Evolutionary conservation across 2,329 filamentous ascomycete genomes (phyloP).

Genomic region (Paecilomyces dactylethromorphus): DNA sequence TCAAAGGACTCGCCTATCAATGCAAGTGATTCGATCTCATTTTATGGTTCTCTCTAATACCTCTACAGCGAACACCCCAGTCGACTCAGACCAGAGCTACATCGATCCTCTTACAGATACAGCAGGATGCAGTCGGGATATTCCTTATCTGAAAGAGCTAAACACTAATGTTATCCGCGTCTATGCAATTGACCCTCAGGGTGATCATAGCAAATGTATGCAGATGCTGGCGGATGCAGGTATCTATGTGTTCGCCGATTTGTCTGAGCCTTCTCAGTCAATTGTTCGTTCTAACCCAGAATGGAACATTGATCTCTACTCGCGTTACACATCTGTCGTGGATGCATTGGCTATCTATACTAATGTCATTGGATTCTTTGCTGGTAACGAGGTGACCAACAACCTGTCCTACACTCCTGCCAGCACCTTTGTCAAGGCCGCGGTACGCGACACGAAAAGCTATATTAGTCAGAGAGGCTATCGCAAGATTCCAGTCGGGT

Average conservation of each 20-base stretch:
- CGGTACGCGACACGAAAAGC: conserved; percentile 58
- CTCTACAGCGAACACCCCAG: conserved; percentile 53
- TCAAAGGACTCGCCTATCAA: conserved; percentile 91
- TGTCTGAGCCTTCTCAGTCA: conserved; percentile 69
- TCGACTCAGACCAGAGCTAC: conserved; percentile 50
- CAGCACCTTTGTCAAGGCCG: conserved; percentile 54
- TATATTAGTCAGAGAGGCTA: conserved; percentile 76
- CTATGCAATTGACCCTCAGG: conserved; percentile 75
- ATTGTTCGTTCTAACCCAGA: conserved; percentile 73
- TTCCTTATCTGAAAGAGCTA: conserved; percentile 69
- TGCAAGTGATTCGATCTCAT: conserved; percentile 30
- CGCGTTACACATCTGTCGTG: conserved; percentile 73
- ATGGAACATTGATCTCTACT: conserved; percentile 71
- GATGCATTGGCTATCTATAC: conserved; percentile 72
- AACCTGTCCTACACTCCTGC: conserved; percentile 75
- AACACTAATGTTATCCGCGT: conserved; percentile 87
- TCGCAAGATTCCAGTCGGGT: conserved; percentile 50
- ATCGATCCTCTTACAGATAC: conserved; percentile 72
- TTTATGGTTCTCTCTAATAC: not conserved
- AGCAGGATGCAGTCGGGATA: conserved; percentile 67
- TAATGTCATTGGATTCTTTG: conserved; percentile 93
- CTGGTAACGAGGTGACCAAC: conserved; percentile 93
- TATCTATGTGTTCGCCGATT: conserved; percentile 89
- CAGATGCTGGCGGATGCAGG: conserved; percentile 67
- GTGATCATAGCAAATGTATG: conserved; percentile 79